Evolutionary conservation across 805 yeast genomes (phyloP).

Genomic region (Zygoascus bituminiphila): DNA sequence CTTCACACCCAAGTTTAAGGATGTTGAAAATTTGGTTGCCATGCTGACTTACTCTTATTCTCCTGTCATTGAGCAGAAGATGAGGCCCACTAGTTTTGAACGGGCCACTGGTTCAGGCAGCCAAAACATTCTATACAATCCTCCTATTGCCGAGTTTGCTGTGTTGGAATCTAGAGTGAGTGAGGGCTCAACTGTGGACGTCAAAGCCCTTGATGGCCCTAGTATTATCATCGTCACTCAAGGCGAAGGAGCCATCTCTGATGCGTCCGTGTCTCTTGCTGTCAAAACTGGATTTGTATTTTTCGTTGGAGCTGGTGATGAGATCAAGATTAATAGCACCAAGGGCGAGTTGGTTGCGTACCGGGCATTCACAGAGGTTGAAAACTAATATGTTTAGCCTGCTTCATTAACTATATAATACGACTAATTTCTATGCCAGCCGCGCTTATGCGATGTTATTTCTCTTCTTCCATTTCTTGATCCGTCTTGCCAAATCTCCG

Average conservation of each 20-base stretch:
- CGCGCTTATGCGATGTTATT: no score
- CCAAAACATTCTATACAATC: constrained; percentile 54
- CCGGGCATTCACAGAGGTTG: constrained; percentile 56
- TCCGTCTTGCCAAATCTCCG: constrained; percentile 72
- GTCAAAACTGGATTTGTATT: constrained; percentile 70
- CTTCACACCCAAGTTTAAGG: constrained; percentile 98
- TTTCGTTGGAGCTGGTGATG: constrained; percentile 73
- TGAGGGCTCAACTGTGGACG: constrained; percentile 43
- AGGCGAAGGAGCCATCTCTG: constrained; percentile 58
- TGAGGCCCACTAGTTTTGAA: constrained; percentile 54
- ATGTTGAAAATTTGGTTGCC: constrained; percentile 77
- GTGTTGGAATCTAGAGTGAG: constrained; percentile 68
- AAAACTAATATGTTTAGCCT: no score
- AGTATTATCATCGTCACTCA: constrained; percentile 76
- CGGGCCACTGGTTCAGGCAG: constrained; percentile 28
- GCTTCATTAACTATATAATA: no score
- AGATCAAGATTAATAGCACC: constrained; percentile 42
- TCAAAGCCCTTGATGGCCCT: constrained; percentile 72
- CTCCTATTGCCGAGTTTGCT: constrained; percentile 94
- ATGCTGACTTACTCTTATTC: constrained; percentile 88
- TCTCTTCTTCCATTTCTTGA: constrained; percentile 57
- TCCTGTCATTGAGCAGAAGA: constrained; percentile 87
- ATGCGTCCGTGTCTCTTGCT: constrained; percentile 30
- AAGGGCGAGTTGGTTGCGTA: constrained; percentile 56
- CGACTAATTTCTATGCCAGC: no score